Conservation (phyloP, 257 asterid species). For the Anisodus acutangulus region DNA sequence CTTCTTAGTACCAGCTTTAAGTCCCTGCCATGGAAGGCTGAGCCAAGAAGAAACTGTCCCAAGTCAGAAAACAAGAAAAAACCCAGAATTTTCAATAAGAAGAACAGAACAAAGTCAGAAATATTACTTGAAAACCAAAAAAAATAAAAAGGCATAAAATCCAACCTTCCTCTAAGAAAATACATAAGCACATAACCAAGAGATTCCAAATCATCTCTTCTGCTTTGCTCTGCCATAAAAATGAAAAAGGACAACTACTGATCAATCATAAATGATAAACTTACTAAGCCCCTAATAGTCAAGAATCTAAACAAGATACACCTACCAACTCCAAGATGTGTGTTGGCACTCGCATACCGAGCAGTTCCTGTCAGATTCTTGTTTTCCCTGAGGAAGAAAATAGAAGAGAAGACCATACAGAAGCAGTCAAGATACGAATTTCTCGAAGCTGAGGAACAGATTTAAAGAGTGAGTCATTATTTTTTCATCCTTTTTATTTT, state of each 20-base stretch:
- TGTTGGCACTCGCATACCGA: conserved; percentile 39
- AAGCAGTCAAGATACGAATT: background rate
- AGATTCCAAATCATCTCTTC: conserved; percentile 43
- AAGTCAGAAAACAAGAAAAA: background rate
- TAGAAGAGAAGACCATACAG: conserved; percentile 8
- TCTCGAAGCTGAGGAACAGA: background rate
- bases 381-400: conserved; percentile 35
- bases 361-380: conserved; percentile 43
- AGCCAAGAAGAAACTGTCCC: conserved; percentile 2
- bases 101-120: background rate
- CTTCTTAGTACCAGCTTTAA: conserved; percentile 38
- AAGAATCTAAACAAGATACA: conserved; percentile 13
- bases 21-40: conserved; percentile 44
- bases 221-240: conserved; percentile 38
- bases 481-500: background rate
- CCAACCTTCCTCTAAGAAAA: conserved; percentile 41
- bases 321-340: conserved; percentile 42
- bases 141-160: background rate
- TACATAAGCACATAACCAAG: conserved; percentile 41
- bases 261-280: background rate
- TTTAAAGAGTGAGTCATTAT: background rate
- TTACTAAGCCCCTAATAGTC: background rate
- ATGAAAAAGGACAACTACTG: conserved; percentile 12
- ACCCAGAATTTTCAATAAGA: background rate
- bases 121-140: background rate